phyloP scores from a whole-genome alignment of 2,329 filamentous ascomycete genomes.

The Colletotrichum sp. region DNA sequence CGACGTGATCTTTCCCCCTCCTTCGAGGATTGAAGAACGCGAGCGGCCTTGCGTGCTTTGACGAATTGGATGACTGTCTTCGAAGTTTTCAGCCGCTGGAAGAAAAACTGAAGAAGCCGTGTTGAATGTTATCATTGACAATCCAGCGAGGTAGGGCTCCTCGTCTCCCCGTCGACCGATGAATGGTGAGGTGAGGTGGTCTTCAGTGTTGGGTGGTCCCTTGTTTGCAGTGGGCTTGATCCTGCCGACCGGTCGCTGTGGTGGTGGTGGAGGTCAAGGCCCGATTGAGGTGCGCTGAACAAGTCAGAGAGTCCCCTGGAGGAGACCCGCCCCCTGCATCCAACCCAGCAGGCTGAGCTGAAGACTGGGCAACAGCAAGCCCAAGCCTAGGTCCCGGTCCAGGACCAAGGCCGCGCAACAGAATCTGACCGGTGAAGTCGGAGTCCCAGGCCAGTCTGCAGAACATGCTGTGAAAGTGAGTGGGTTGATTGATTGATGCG shows the following conservation, averaged over 20 bases:
- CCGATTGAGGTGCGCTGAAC: neutral
- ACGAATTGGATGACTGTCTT: neutral
- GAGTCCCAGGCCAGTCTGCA: neutral
- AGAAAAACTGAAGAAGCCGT: neutral
- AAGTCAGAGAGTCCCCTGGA: constrained; percentile 9
- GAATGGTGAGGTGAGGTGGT: constrained; percentile 5
- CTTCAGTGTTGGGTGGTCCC: constrained; percentile 19
- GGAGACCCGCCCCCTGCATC: constrained; percentile 2
- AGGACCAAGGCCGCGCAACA: neutral
- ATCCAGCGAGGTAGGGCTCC: neutral
- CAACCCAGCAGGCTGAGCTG: neutral
- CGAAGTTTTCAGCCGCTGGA: neutral
- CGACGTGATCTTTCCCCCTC: neutral
- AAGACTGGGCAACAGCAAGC: neutral
- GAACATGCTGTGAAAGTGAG: neutral
- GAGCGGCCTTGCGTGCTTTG: neutral
- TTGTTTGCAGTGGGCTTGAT: constrained; percentile 20
- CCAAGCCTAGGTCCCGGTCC: neutral
- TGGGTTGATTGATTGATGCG: constrained; percentile 9
- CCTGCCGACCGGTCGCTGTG: constrained; percentile 9
- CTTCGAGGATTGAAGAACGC: neutral
- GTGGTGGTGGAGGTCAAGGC: constrained; percentile 2
- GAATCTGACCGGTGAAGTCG: constrained; percentile 1
- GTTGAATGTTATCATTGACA: neutral
- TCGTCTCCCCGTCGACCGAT: constrained; percentile 7